Base-by-base conservation (phyloP, 768 basidiomycete genomes). In the Russula abietina region DNA sequence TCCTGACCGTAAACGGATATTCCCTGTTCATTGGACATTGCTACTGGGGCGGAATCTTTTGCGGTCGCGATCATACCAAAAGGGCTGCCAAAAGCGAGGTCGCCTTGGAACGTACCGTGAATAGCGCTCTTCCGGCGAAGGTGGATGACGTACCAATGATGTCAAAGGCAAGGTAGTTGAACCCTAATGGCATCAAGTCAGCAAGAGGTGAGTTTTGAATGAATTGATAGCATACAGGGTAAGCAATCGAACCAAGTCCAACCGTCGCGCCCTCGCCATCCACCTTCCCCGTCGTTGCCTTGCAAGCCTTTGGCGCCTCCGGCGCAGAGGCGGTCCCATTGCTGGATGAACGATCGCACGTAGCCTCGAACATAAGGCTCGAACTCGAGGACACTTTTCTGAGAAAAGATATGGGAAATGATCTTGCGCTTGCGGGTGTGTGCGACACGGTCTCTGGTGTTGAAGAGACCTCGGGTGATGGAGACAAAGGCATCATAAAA, bases 351-450 rank as follows among this genome's bases (percentile, higher is more conserved):
- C 39, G 80, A 75, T 0, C 69, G 72, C 16, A 91, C 81, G 69
- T 89, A 85, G 1, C 75, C 69, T 8, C 83, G 77, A 60, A 93
- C 82, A 63, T 91, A 83, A 0, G 90, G 89, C 72, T 94, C 91
- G 64, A 96, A 95, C 68, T 91, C 89, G 62, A 90, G 71, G 5
- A 96, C 91, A 59, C 74, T 89, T 77, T 93, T 93, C 71, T 89
- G 87, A 1, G 87, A 86, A 74, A 91, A 91, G 69, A 91, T 87
- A 70, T 90, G 84, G 0, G 90, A 87, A 51, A 96, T 83, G 64
- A 97, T 90, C 76, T 96, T 96, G 76, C 92, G 85, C 74, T 93
- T 94, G 48, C 92, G 83, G 3, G 89, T 79, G 70, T 94, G 91
- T 59, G 90, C 88, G 2, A 71, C 70, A 30, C 90, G 83, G 70